These are phyloP conservation scores for Debaryomyces prosopidis DNA, from an alignment of 805 yeast genomes.

Conservation along the genomic window DNA sequence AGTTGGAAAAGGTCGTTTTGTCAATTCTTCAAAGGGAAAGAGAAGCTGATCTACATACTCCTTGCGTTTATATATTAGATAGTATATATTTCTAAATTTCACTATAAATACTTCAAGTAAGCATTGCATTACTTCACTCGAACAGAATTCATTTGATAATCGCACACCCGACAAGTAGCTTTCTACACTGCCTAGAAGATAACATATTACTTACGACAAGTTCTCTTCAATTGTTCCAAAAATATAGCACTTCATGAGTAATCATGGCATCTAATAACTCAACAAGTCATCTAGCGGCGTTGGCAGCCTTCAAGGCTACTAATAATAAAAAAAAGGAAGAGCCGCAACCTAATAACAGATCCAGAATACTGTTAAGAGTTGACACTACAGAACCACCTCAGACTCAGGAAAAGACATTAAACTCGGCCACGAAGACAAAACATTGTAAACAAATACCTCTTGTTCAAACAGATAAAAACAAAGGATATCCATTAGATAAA, in stretches of 20 bases:
- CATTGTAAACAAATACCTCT: background rate
- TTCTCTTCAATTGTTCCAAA: too few relatives aligned
- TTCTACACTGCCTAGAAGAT: background rate
- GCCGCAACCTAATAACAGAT: background rate
- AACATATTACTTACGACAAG: background rate
- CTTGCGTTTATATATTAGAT: too few relatives aligned
- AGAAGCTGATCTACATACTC: background rate
- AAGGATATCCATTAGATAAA: background rate
- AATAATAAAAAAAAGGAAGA: background rate
- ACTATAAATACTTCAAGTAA: too few relatives aligned
- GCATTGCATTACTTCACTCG: too few relatives aligned
- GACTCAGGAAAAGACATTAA: background rate
- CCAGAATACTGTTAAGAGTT: background rate
- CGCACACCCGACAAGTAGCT: too few relatives aligned
- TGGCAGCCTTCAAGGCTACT: constrained; percentile 40
- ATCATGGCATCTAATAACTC: constrained; percentile 13
- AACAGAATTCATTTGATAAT: too few relatives aligned
- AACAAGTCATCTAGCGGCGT: constrained; percentile 44
- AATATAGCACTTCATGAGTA: background rate
- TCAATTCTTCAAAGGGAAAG: constrained; percentile 57
- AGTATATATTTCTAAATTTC: too few relatives aligned
- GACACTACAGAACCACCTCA: background rate
- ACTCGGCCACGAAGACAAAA: background rate
- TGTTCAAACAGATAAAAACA: background rate
- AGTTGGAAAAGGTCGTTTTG: constrained; percentile 84